Percentiles rank a stretch among this genome's conserved stretches.
Evolutionary conservation across 345 rosid species (phyloP).

Genomic region (Gossypium longicalyx): DNA sequence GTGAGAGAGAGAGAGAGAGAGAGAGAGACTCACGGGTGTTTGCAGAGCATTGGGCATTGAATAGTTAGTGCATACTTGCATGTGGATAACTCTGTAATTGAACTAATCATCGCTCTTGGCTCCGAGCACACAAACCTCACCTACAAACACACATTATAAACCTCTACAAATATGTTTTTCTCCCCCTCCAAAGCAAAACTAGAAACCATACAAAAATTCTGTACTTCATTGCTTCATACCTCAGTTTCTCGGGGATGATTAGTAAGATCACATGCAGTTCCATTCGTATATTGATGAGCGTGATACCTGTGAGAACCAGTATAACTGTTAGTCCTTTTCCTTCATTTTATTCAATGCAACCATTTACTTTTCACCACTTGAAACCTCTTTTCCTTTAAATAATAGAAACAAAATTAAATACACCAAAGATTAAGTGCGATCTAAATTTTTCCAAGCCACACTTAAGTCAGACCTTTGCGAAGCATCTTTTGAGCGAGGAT

Average conservation of each 20-base stretch:
- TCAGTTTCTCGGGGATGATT: constrained; percentile 83
- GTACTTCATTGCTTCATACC: constrained; percentile 53
- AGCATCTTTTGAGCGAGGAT: constrained; percentile 78
- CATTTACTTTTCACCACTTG: neutral
- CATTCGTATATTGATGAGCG: constrained; percentile 77
- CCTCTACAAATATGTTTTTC: neutral
- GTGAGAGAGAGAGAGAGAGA: constrained; percentile 20
- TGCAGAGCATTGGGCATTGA: constrained; percentile 81
- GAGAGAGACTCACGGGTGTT: constrained; percentile 68
- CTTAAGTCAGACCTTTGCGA: constrained; percentile 57
- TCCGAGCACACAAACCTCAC: constrained; percentile 95
- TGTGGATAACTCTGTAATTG: constrained; percentile 86
- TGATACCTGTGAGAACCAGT: constrained; percentile 50
- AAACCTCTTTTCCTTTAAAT: neutral
- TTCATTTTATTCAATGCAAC: neutral
- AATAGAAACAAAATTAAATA: too few species aligned
- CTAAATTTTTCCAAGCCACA: neutral
- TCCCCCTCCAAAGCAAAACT: neutral
- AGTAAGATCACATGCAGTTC: constrained; percentile 90
- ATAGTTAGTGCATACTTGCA: constrained; percentile 88
- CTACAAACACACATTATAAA: constrained; percentile 32
- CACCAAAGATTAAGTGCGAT: neutral
- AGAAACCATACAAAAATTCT: neutral
- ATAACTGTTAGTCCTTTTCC: neutral
- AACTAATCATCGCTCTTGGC: constrained; percentile 83